A percentile compares a stretch with the other conserved stretches of the same genome.
phyloP scores from a whole-genome alignment of 768 basidiomycete genomes.

The Kwoniella botswanensis region DNA sequence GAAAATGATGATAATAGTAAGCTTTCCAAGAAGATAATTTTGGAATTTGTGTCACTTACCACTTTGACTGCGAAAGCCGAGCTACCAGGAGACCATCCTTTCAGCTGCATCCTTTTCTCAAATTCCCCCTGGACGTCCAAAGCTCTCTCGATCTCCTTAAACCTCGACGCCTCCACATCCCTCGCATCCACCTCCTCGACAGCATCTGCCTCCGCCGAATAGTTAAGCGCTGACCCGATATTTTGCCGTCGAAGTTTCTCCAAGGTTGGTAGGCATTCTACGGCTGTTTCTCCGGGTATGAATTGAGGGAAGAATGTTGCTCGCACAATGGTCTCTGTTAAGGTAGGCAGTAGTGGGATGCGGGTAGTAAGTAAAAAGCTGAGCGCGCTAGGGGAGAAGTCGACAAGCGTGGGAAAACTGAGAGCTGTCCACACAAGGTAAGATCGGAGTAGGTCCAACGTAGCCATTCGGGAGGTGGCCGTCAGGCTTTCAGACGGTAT shows the following conservation, averaged over 20 bases:
- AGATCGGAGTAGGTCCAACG: slow-evolving; percentile 64
- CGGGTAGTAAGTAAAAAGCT: slow-evolving; percentile 61
- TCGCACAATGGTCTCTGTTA: slow-evolving; percentile 72
- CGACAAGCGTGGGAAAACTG: slow-evolving; percentile 75
- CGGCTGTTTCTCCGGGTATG: slow-evolving; percentile 81
- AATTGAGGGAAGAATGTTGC: slow-evolving; percentile 86
- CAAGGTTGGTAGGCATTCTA: slow-evolving; percentile 70
- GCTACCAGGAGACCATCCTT: slow-evolving; percentile 41
- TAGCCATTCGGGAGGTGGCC: background rate
- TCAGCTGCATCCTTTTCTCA: slow-evolving; percentile 64
- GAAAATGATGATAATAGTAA: background rate
- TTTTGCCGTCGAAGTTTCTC: slow-evolving; percentile 69
- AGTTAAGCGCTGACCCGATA: slow-evolving; percentile 75
- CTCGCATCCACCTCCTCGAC: slow-evolving; percentile 70
- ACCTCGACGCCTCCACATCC: slow-evolving; percentile 65
- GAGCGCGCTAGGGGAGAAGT: slow-evolving; percentile 71
- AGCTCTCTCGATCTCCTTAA: slow-evolving; percentile 73
- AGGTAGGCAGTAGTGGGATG: slow-evolving; percentile 65
- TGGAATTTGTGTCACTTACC: slow-evolving; percentile 58
- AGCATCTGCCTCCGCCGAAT: slow-evolving; percentile 82
- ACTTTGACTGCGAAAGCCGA: slow-evolving; percentile 87
- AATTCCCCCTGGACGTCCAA: slow-evolving; percentile 82
- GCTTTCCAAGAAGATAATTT: background rate
- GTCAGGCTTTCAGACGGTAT: background rate
- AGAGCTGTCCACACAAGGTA: slow-evolving; percentile 80